A percentile compares a stretch with the other conserved stretches of the same genome.
These are phyloP conservation scores for Tetrahymena malaccensis DNA, from an alignment of 73 alveolate species.

Conservation along the genomic window DNA sequence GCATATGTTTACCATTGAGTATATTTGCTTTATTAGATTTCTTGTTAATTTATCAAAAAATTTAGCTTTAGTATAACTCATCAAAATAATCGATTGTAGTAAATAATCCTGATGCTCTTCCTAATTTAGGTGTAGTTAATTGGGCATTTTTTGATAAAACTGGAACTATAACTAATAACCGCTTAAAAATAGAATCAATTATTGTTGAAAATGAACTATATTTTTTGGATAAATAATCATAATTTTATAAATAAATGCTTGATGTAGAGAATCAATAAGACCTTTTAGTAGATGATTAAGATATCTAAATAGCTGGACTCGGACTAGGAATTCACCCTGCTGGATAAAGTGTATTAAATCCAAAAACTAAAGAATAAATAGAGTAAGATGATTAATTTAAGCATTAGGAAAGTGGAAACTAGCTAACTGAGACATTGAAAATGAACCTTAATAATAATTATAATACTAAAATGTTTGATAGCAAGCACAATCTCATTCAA, in stretches of 20 bases:
- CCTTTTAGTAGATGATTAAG: not conserved
- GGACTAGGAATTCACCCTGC: not conserved
- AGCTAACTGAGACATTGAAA: not conserved
- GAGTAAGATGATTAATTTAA: not conserved
- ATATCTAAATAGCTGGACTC: not conserved
- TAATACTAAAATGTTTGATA: not conserved
- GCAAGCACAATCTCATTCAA: not conserved
- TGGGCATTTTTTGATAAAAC: not conserved
- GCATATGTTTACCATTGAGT: not conserved
- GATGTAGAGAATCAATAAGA: not conserved
- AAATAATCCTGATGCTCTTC: not conserved
- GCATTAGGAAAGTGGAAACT: not conserved
- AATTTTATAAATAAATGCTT: not conserved
- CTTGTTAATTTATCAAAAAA: not conserved
- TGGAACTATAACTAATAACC: not conserved
- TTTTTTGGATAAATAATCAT: not conserved
- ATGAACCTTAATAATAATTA: too few species aligned
- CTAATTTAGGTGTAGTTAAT: not conserved
- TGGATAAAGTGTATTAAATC: not conserved
- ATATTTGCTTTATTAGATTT: not conserved
- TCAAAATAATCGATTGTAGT: not conserved
- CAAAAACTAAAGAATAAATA: not conserved
- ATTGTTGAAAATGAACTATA: not conserved
- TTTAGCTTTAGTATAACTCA: not conserved
- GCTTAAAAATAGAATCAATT: not conserved